These are phyloP conservation scores for Salvia sclarea DNA, from an alignment of 305 asterid genomes.

Conservation along the genomic window DNA sequence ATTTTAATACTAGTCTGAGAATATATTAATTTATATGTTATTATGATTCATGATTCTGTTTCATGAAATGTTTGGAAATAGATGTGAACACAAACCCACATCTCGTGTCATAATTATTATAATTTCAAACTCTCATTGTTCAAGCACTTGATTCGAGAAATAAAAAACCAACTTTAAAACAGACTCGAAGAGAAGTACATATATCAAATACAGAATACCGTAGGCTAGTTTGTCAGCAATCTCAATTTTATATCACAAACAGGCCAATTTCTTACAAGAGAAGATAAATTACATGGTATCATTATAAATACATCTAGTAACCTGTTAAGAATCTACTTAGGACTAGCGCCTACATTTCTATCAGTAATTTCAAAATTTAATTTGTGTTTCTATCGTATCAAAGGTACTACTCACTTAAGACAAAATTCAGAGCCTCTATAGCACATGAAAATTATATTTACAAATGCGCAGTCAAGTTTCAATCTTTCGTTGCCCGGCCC, in stretches of 20 bases:
- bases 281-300: not conserved
- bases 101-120: too few species aligned
- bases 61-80: too few species aligned
- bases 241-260: not conserved
- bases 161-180: too few species aligned
- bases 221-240: not conserved
- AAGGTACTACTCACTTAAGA: too few species aligned
- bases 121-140: too few species aligned
- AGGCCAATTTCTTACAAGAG: not conserved
- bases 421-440: slow-evolving; percentile 1
- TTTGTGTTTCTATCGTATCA: not conserved
- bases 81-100: too few species aligned
- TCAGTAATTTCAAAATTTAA: not conserved
- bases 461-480: slow-evolving; percentile 24
- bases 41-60: not conserved
- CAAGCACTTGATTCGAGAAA: too few species aligned
- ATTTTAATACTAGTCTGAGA: not conserved
- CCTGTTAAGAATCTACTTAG: not conserved
- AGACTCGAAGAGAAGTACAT: too few species aligned
- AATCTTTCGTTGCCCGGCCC: slow-evolving; percentile 71
- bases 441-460: slow-evolving; percentile 19
- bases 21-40: not conserved
- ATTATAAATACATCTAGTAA: not conserved
- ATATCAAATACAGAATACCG: too few species aligned
- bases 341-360: not conserved